Evolutionary conservation across 1,139 yeast genomes (phyloP).

Genomic region (Yamadazyma spencermartinsiae): DNA sequence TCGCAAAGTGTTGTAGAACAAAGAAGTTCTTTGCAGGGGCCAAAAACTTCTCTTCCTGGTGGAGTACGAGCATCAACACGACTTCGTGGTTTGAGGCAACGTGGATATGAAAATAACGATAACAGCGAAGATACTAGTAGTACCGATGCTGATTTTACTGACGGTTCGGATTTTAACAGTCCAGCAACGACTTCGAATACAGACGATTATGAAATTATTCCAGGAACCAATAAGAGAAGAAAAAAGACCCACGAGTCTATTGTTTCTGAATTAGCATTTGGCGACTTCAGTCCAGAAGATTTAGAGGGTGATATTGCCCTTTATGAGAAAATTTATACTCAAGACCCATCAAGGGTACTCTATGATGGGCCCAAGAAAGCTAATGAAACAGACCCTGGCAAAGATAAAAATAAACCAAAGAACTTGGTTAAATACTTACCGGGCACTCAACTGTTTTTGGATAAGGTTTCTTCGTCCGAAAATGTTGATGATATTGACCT

Average conservation of each 20-base stretch:
- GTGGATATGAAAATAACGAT: neutral
- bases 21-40: too few species aligned
- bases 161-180: neutral
- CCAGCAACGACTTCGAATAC: neutral
- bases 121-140: neutral
- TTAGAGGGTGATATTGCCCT: neutral
- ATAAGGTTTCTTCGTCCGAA: constrained; percentile 57
- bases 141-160: neutral
- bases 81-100: too few species aligned
- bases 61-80: neutral
- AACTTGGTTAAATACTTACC: constrained; percentile 55
- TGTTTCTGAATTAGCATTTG: constrained; percentile 2
- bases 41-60: neutral
- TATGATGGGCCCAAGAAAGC: neutral
- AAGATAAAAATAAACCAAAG: constrained; percentile 50
- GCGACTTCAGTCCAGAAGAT: neutral
- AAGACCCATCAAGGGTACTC: neutral
- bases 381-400: constrained; percentile 14
- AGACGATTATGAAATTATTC: neutral
- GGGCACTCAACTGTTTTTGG: constrained; percentile 53
- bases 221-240: neutral
- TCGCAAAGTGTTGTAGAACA: too few species aligned
- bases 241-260: neutral
- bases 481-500: constrained; percentile 57
- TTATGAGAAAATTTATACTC: constrained; percentile 1